phyloP scores from a whole-genome alignment of 345 rosid species.

The Heritiera fomes region DNA sequence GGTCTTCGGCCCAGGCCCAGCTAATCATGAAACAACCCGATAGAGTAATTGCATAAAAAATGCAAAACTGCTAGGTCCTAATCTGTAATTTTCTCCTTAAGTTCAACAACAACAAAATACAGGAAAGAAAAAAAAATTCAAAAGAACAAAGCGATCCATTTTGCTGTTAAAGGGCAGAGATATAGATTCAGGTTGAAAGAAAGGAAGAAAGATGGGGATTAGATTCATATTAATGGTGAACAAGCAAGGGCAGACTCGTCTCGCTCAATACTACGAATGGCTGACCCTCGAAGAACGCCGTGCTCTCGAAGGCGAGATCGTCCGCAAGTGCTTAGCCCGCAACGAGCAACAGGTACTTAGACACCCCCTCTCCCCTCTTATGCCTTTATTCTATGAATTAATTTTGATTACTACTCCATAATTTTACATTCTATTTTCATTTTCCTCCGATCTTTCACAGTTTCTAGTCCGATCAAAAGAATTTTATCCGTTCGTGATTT shows the following conservation, averaged over 20 bases:
- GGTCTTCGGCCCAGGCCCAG: not conserved
- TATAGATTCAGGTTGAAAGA: not conserved
- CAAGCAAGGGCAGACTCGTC: conserved; percentile 98
- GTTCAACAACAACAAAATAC: not conserved
- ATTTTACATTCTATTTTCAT: not conserved
- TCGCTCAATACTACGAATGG: conserved; percentile 98
- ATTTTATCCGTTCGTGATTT: not conserved
- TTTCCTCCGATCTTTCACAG: not conserved
- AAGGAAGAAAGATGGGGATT: conserved; percentile 62
- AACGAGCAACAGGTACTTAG: conserved; percentile 77
- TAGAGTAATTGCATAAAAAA: not conserved
- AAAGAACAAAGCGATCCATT: not conserved
- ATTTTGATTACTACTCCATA: not conserved
- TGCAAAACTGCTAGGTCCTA: not conserved
- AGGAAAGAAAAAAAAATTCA: not conserved
- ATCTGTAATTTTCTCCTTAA: not conserved
- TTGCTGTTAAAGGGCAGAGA: not conserved
- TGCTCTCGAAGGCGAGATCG: conserved; percentile 98
- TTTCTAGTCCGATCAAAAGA: not conserved
- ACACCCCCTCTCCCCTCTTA: not conserved
- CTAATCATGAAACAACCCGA: not conserved
- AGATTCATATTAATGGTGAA: conserved; percentile 97
- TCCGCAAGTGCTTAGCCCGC: conserved; percentile 99
- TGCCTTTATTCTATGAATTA: not conserved
- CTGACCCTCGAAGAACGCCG: conserved; percentile 96